These are phyloP conservation scores for Hymenoscyphus occultus DNA, from an alignment of 2,329 filamentous ascomycete genomes.

Conservation along the genomic window DNA sequence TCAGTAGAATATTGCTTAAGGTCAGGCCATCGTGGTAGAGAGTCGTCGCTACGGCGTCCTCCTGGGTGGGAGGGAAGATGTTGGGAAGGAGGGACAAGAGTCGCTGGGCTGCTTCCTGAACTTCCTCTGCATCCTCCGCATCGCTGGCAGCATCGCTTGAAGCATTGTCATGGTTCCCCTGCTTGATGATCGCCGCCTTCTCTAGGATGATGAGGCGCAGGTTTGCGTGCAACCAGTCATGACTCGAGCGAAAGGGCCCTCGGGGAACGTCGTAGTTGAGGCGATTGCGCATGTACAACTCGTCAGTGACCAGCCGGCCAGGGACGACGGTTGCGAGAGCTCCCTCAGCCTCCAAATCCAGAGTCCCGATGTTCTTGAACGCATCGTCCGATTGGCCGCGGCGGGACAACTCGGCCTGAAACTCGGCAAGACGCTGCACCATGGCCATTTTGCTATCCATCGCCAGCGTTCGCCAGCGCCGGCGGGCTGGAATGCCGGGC, in stretches of 20 bases:
- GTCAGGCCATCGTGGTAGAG: conserved; percentile 39
- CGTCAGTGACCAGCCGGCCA: not conserved
- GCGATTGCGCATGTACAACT: conserved; percentile 11
- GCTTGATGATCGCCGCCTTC: conserved; percentile 7
- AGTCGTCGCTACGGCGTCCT: conserved; percentile 37
- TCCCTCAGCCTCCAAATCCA: not conserved
- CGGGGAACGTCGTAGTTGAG: conserved; percentile 1
- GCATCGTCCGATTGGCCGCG: not conserved
- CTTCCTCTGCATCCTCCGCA: conserved; percentile 35
- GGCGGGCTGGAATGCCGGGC: conserved; percentile 19
- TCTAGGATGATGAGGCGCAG: conserved; percentile 7
- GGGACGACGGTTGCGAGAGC: not conserved
- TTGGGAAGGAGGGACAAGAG: conserved; percentile 36
- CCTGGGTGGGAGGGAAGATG: conserved; percentile 34
- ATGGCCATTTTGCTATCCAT: conserved; percentile 37
- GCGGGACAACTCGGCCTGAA: conserved; percentile 33
- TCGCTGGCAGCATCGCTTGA: conserved; percentile 27
- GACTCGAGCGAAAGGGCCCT: conserved; percentile 12
- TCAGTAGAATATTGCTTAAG: conserved; percentile 41
- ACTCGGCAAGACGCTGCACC: conserved; percentile 34
- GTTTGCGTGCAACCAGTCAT: conserved; percentile 11
- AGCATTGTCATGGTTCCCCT: not conserved
- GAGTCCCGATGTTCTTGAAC: not conserved
- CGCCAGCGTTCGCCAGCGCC: conserved; percentile 37
- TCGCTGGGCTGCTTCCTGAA: conserved; percentile 22